Evolutionary conservation across 768 basidiomycete species (phyloP).

Genomic region (Termitomyces sp.): DNA sequence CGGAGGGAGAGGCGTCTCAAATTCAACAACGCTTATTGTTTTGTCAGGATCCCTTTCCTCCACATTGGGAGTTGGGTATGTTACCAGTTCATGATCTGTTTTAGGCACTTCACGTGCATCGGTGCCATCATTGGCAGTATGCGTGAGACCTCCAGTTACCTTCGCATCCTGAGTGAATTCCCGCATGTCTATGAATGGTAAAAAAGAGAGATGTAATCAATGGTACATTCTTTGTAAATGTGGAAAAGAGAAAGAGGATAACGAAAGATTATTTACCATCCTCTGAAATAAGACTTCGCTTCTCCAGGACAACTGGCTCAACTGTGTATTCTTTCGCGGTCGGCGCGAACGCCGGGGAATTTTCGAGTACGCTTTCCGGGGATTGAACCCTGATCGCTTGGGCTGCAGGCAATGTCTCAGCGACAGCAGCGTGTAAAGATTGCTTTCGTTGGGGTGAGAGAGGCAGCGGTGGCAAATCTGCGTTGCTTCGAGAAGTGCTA

Average conservation of each 20-base stretch:
- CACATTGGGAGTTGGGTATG: neutral
- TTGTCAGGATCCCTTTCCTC: slow-evolving; percentile 3
- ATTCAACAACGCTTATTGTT: slow-evolving; percentile 4
- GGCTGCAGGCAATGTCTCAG: neutral
- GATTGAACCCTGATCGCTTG: neutral
- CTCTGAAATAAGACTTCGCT: slow-evolving; percentile 9
- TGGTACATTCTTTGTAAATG: slow-evolving; percentile 15
- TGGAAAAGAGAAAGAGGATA: slow-evolving; percentile 15
- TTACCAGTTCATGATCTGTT: slow-evolving; percentile 7
- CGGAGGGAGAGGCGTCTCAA: slow-evolving; percentile 5
- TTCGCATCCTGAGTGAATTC: slow-evolving; percentile 6
- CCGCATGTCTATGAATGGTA: slow-evolving; percentile 12
- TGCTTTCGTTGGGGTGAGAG: slow-evolving; percentile 6
- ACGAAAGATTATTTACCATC: slow-evolving; percentile 22
- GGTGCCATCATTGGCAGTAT: slow-evolving; percentile 9
- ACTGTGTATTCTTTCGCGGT: slow-evolving; percentile 4
- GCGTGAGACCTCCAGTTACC: slow-evolving; percentile 5
- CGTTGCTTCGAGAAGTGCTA: slow-evolving; percentile 8
- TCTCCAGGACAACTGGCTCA: slow-evolving; percentile 1
- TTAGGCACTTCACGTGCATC: slow-evolving; percentile 8
- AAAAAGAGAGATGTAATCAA: slow-evolving; percentile 22
- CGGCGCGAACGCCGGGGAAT: neutral
- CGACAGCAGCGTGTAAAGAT: slow-evolving; percentile 2
- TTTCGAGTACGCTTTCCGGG: neutral
- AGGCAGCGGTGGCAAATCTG: slow-evolving; percentile 4